Base-by-base conservation (phyloP, 2,329 filamentous ascomycete species). In the Ceratocystiopsis minuta region DNA sequence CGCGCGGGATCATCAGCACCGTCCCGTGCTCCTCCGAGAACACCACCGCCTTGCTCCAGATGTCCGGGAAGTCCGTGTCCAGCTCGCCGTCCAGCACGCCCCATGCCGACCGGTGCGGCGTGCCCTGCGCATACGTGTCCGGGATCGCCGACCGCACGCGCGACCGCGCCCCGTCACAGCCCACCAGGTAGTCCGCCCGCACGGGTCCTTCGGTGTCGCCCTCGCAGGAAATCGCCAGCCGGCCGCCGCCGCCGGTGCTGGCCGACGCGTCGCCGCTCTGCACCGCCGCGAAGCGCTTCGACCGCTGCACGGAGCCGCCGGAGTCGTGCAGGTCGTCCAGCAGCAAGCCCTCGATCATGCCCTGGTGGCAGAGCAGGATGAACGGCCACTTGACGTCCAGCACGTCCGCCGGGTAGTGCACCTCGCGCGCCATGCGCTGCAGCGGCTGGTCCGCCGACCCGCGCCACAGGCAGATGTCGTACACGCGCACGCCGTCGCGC, bases 381-480 rank as follows among this genome's bases (percentile, higher is more conserved):
- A 70, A 74, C 2, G 68, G 66, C 3, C 9, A 67, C 42, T 72
- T 50, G 9, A 74, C 65, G 7, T 14, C 68, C 40, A 73, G 52
- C 12, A 74, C 66, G 51, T 74, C 70, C 28, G 49, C 56, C 10
- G 76, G 80, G 53, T 83, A 85, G 55, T 84, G 79, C 15, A 75
- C 73, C 67, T 59, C 53, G 28, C 54, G 54, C 34, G 54, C 52
- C n/a, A 56, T 45, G 3, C 54, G 48, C 45, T 50, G 52, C 32
- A 56, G 48, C 16, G 74, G 71, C 42, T 76, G 60, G 16, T 71
- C 72, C 53, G 75, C 70, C 24, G 57, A 57, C 43, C 71, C 66
- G 34, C 73, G 71, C 78, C 80, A 85, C 55, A 83, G 83, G 36
- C 74, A 68, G 46, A 85, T 84, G 52, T 85, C 80, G 57, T 79